Evolutionary conservation across 306 rosid species (phyloP), one percentile per base, ranked within the genome.

Genomic region (Citrullus mucosospermus): DNA sequence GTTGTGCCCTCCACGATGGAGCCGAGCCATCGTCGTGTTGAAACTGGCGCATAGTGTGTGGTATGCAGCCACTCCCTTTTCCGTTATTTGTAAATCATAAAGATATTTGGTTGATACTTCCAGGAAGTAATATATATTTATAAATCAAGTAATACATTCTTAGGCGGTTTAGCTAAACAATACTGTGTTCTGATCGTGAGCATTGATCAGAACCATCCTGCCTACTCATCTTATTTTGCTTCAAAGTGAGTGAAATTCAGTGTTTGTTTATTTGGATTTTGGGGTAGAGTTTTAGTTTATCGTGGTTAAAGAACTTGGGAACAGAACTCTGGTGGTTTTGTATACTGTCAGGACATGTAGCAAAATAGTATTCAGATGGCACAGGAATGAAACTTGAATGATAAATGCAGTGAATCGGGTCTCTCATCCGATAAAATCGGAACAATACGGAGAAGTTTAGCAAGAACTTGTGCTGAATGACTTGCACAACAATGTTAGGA

Each of bases 1-100:
- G 98, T 61, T 92, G 98, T 87, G 99, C 99, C 43, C 91, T 92
- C 13, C 97, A 96, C 57, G 99, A 96, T 74, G 99, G 99, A 59
- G 98, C 99, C 25, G 98, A 96, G 80, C 90, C 96, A 39, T 77
- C 91, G 30, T 18, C 92, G 9, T 80, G 86, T 17, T 95, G 85
- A 92, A 75, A 30, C 59, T 58, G 34, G 51, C 8, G 34, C 25
- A 69, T 44, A 28, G 39, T 1, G 17, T 44, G 34, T 4, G 32
- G 32, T 70, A 22, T 70, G 57, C 55, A 44, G 76, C n/a, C 56
- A 69, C 75, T 14, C 43, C 50, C n/a, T 46, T 46, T 34, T 48
- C 58, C 76, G 5, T 66, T 30, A 22, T 70, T 20, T 70, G 56
- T 70, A 44, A 70, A 25, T 44, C 28, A 22, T 20, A 41, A 20